Evolutionary conservation across 345 rosid species (phyloP).

Genomic region (Syzygium oleosum): DNA sequence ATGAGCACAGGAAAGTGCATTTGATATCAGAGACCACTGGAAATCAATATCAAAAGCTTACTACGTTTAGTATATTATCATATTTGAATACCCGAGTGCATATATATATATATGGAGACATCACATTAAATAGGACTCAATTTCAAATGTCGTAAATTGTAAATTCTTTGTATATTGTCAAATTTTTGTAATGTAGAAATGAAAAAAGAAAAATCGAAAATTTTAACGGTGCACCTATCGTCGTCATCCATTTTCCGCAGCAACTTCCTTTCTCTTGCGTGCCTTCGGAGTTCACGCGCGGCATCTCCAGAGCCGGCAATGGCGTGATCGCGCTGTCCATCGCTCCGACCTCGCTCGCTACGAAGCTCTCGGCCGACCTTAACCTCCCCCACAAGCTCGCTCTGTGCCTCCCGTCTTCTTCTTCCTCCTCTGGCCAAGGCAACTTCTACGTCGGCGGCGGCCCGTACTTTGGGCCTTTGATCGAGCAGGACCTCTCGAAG

Average conservation of each 20-base stretch:
- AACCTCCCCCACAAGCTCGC: constrained; percentile 15
- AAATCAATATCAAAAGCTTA: neutral
- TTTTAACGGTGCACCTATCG: neutral
- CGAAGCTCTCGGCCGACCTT: constrained; percentile 7
- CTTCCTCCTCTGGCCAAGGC: constrained; percentile 4
- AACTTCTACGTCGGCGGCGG: constrained; percentile 25
- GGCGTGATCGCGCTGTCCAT: constrained; percentile 21
- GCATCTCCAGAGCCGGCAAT: constrained; percentile 7
- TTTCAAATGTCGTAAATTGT: neutral
- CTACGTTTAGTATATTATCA: neutral
- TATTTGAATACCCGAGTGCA: neutral
- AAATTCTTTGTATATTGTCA: neutral
- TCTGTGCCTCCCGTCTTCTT: constrained; percentile 16
- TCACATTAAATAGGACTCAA: neutral
- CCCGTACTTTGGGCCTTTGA: constrained; percentile 9
- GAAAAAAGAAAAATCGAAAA: neutral
- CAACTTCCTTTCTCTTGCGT: constrained; percentile 2
- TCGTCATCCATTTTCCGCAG: neutral
- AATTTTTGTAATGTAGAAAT: neutral
- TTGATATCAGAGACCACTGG: neutral
- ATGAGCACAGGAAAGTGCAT: neutral
- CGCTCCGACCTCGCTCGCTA: constrained; percentile 3
- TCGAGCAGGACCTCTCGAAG: constrained; percentile 18
- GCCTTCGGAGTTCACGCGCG: constrained; percentile 4
- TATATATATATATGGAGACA: neutral